Conservation (phyloP, 805 yeast species). For the Teunomyces panamensis region DNA sequence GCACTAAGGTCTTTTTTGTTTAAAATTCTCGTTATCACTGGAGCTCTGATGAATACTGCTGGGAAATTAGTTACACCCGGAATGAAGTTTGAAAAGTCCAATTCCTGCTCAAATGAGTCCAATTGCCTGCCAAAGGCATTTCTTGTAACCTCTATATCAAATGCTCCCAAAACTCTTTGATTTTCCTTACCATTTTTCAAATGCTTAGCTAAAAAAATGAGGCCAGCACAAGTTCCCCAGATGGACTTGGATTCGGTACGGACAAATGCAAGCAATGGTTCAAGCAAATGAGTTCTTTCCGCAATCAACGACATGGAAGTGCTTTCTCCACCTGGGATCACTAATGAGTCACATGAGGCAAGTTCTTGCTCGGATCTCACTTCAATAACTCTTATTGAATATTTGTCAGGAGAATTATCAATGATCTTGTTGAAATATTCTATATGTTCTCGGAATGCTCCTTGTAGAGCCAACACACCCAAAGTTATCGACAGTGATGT, state of each 20-base stretch:
- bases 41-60: constrained; percentile 71
- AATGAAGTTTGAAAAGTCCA: constrained; percentile 47
- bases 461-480: constrained; percentile 78
- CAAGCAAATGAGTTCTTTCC: constrained; percentile 56
- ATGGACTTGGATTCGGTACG: constrained; percentile 48
- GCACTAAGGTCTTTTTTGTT: neutral
- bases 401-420: constrained; percentile 13
- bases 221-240: constrained; percentile 90
- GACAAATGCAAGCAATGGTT: constrained; percentile 52
- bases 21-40: constrained; percentile 48
- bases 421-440: constrained; percentile 42
- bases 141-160: constrained; percentile 61
- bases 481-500: constrained; percentile 16
- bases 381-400: constrained; percentile 37
- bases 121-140: constrained; percentile 80
- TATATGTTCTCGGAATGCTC: constrained; percentile 73
- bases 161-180: constrained; percentile 60
- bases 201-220: constrained; percentile 60
- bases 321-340: constrained; percentile 73
- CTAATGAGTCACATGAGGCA: constrained; percentile 50
- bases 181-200: constrained; percentile 51
- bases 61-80: constrained; percentile 38
- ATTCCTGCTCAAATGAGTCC: constrained; percentile 53
- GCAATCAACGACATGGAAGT: constrained; percentile 71
- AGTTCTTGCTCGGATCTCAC: constrained; percentile 56